phyloP scores from a whole-genome alignment of 305 asterid genomes.

The Solanum hybrid region DNA sequence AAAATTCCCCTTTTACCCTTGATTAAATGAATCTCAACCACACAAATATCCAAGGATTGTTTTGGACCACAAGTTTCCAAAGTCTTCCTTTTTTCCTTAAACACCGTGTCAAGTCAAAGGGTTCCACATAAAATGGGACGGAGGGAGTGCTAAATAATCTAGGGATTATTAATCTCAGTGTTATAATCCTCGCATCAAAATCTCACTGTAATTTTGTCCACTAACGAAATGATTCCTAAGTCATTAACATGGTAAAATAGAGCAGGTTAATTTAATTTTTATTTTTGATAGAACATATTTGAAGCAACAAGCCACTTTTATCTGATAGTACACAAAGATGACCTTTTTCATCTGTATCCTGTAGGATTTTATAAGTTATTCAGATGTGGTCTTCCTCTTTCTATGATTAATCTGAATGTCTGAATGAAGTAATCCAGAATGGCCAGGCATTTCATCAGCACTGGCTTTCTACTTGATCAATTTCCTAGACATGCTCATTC shows the following conservation, averaged over 20 bases:
- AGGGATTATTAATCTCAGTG: background rate
- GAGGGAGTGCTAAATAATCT: background rate
- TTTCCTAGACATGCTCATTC: background rate
- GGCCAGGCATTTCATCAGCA: background rate
- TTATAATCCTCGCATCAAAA: background rate
- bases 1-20: background rate
- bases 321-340: background rate
- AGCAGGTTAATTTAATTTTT: background rate
- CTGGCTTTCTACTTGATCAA: background rate
- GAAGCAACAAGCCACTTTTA: background rate
- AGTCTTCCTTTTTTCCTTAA: background rate
- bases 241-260: background rate
- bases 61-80: background rate
- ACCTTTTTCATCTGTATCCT: background rate
- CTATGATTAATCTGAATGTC: background rate
- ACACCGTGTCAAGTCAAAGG: background rate
- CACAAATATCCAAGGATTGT: background rate
- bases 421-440: background rate
- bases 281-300: background rate
- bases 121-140: background rate
- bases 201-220: background rate
- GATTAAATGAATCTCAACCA: background rate
- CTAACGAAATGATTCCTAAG: background rate
- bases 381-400: background rate
- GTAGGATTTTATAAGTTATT: background rate